Base-by-base conservation (phyloP, 805 yeast genomes). In the Nakazawaea anatomiae region DNA sequence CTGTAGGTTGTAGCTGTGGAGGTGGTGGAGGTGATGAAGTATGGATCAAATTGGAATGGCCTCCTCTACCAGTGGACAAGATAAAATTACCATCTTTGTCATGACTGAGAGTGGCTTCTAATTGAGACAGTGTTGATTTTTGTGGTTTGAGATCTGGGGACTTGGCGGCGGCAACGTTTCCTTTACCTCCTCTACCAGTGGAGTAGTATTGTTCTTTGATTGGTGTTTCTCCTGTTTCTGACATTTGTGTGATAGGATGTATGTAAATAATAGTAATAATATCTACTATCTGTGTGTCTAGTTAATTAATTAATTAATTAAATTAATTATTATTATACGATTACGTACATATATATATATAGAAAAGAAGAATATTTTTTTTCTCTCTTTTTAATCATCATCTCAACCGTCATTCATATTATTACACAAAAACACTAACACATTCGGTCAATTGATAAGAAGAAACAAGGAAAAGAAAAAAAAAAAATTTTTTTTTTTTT, bases 41-140 rank as follows among this genome's bases (percentile, higher is more conserved):
- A 34, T 72, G 66, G 47, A 69, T 62, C 45, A 77, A 70, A 57
- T 79, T 79, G 11, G 81, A 82, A 4, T 78, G 79, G 8, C 83
- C 84, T 32, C 84, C 84, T 55, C 83, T 65, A 6, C 83, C 83
- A 0, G 82, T 74, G n/a, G 80, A 72, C 52, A 75, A 69, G 52
- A 68, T 70, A 6, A 69, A 68, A 12, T 62, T 57, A 3, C 67
- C 69, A 29, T 64, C 56, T 39, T 58, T 62, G 44, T 64, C 68
- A 27, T 63, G 66, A 48, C 57, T 56, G 52, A 56, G 61, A 12
- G 59, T 57, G 10, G 64, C 59, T 25, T 54, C 56, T 34, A 51
- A 39, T 9, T 50, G 46, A 1, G 52, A 52, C 10, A 42, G 47
- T 47, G 51, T 54, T 51, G 58, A 55, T 30, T 45, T 47, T 25